Conservation (phyloP, 2,329 filamentous ascomycete species). For the Bipolaris oryzae region DNA sequence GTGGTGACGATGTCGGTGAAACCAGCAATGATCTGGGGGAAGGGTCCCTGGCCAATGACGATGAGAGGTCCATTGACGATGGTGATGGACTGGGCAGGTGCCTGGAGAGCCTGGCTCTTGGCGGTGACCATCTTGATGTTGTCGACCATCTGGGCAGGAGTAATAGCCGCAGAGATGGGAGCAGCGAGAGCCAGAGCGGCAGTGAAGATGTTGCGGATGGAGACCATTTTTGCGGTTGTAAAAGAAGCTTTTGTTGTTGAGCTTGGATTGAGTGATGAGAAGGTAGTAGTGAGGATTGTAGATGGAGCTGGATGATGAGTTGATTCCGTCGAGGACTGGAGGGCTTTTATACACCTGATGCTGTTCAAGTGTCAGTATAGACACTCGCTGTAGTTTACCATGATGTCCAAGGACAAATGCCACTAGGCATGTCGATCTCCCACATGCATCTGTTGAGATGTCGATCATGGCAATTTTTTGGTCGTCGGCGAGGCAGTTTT, state of each 20-base stretch:
- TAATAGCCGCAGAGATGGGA: constrained; percentile 11
- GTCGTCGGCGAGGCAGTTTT: background rate
- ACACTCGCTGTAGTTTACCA: background rate
- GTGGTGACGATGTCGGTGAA: constrained; percentile 20
- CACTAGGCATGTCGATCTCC: constrained; percentile 7
- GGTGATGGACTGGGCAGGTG: constrained; percentile 16
- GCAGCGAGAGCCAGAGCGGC: constrained; percentile 19
- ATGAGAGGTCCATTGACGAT: constrained; percentile 18
- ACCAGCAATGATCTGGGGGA: constrained; percentile 16
- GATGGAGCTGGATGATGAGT: constrained; percentile 11
- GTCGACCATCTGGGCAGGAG: constrained; percentile 15
- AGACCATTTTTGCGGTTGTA: constrained; percentile 19
- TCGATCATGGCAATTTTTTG: background rate
- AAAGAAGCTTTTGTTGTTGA: background rate
- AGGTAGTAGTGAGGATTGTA: constrained; percentile 4
- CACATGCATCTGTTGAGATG: constrained; percentile 1
- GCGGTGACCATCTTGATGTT: constrained; percentile 16
- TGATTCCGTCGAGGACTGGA: constrained; percentile 1
- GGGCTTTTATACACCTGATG: constrained; percentile 6
- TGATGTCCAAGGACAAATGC: background rate
- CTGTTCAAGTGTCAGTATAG: background rate
- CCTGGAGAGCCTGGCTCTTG: constrained; percentile 19
- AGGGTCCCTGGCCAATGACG: constrained; percentile 17
- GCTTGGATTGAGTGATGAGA: background rate
- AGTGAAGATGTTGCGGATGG: constrained; percentile 22